These are phyloP conservation scores for Wickerhamomyces queroliae DNA, from an alignment of 805 yeast genomes.

Conservation along the genomic window DNA sequence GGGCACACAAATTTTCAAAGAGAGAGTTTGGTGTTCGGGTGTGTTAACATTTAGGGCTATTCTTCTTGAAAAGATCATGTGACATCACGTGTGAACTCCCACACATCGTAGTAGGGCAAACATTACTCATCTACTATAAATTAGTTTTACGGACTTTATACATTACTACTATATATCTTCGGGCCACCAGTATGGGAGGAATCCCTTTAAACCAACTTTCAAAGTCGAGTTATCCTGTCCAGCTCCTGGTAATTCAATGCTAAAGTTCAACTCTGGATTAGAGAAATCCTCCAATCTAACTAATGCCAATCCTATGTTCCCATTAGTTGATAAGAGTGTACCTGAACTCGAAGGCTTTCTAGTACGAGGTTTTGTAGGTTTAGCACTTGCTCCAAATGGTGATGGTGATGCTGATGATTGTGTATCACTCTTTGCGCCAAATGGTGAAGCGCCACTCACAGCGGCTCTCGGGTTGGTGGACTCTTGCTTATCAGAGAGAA, in stretches of 20 bases:
- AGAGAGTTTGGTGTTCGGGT: background rate
- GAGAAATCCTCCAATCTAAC: constrained; percentile 42
- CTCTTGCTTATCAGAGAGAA: constrained; percentile 11
- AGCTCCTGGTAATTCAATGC: constrained; percentile 22
- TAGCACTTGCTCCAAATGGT: constrained; percentile 31
- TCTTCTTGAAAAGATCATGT: background rate
- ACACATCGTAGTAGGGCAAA: no score
- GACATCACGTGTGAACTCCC: background rate
- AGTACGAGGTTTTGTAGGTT: constrained; percentile 4
- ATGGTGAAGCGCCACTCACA: constrained; percentile 16
- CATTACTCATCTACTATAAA: no score
- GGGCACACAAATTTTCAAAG: no score
- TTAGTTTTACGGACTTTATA: no score
- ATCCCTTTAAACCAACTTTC: constrained; percentile 42
- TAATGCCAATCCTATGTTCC: constrained; percentile 62
- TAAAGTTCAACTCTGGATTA: constrained; percentile 26
- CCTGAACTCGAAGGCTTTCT: constrained; percentile 40
- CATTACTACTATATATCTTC: constrained; percentile 19
- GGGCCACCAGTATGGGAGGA: constrained; percentile 78
- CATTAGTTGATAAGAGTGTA: constrained; percentile 46
- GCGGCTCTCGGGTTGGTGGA: constrained; percentile 14
- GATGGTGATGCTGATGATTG: constrained; percentile 16
- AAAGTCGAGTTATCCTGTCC: constrained; percentile 15
- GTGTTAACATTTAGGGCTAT: background rate
- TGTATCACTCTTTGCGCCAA: background rate